Base-by-base conservation (phyloP, 1,139 yeast genomes). In the Magnusiomyces sp. region DNA sequence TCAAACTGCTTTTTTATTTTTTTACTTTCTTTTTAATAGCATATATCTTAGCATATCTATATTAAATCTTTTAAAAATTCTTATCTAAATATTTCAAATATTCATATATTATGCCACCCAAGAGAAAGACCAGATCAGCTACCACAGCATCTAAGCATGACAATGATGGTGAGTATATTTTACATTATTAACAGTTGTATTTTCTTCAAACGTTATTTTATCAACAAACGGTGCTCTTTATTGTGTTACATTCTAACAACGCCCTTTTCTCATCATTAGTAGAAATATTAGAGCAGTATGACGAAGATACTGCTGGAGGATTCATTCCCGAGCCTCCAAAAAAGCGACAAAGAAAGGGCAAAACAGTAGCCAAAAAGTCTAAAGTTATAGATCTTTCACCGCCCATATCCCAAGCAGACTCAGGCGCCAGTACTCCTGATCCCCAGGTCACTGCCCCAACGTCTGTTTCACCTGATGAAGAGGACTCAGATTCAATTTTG, bases 301-400 rank as follows among this genome's bases (percentile, higher is more conserved):
- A 42, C 6, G 38, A 32, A 11, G 29, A 10, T 32, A 16, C 16
- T 14, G 45, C n/a, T 32, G 45, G 45, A 2, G 45, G 45, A n/a
- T 42, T 42, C 19, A 19, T 42, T 14, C 10, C 11, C 16, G 29
- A 19, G 20, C 9, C 45, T 29, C 29, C 45, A 10, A 42, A 32
- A 13, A 29, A 32, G 14, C 14, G 45, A 31, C 16, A 16, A 27
- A 14, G 40, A 37, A 7, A 32, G 4, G 38, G 37, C 2, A 32
- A 11, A 10, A 32, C 32, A 23, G 17, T 19, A 14, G 14, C 34
- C 10, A 13, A 19, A 37, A 37, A 19, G 4, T 10, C 40, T 37
- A 16, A 19, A 16, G 11, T 19, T n/a, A 37, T 19, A 37, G 13
- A 19, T 10, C 5, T 10, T 37, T 14, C 20, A 4, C 16, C 20